These are phyloP conservation scores for Leishmania guyanensis DNA, from an alignment of 208 protist genomes.

Conservation along the genomic window DNA sequence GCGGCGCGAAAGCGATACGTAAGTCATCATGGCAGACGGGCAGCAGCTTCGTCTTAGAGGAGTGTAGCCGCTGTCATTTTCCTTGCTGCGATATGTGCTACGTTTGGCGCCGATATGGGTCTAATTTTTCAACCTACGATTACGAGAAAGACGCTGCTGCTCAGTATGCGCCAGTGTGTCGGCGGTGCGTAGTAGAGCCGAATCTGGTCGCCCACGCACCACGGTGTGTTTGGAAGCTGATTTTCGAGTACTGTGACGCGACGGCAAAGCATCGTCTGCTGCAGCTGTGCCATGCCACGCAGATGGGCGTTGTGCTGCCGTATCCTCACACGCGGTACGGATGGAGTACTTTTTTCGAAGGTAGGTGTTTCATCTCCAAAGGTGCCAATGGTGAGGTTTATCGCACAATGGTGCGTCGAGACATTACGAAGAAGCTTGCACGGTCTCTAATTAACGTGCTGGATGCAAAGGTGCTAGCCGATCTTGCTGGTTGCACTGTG, in stretches of 20 bases:
- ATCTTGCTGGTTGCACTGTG: slow-evolving; percentile 32
- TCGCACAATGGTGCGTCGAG: slow-evolving; percentile 29
- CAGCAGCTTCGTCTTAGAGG: background rate
- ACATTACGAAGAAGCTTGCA: slow-evolving; percentile 15
- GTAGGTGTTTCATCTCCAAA: slow-evolving; percentile 45
- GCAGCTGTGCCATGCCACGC: slow-evolving; percentile 48
- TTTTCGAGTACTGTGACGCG: slow-evolving; percentile 43
- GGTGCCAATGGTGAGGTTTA: slow-evolving; percentile 54
- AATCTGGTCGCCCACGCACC: slow-evolving; percentile 35
- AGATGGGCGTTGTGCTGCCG: slow-evolving; percentile 46
- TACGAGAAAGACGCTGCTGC: slow-evolving; percentile 21
- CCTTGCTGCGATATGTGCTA: slow-evolving; percentile 31
- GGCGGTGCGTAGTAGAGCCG: slow-evolving; percentile 30
- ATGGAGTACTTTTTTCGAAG: slow-evolving; percentile 51
- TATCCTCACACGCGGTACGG: slow-evolving; percentile 41
- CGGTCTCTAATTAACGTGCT: background rate
- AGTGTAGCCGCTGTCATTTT: slow-evolving; percentile 30
- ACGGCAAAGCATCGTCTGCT: slow-evolving; percentile 27
- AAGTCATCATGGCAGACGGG: background rate
- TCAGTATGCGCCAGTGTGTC: slow-evolving; percentile 16
- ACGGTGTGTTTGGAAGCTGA: slow-evolving; percentile 30
- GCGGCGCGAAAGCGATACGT: background rate
- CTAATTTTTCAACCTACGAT: slow-evolving; percentile 14
- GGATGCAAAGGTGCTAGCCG: slow-evolving; percentile 15
- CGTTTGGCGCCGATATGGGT: slow-evolving; percentile 27